phyloP scores from a whole-genome alignment of 345 rosid genomes.

The Gossypium ekmanianum region DNA sequence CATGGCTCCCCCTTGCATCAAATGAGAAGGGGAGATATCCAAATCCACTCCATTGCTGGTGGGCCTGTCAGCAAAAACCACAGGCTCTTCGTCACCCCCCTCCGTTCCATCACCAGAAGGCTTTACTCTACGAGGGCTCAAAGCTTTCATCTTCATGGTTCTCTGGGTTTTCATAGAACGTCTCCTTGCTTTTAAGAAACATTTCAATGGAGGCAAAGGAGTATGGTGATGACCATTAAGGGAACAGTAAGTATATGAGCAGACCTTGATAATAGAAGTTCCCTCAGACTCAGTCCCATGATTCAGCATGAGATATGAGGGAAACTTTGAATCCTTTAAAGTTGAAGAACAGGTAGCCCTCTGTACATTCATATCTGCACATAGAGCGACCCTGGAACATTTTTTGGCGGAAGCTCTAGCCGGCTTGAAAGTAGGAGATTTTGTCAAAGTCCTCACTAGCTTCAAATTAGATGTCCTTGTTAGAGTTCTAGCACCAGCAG shows the following conservation, averaged over 20 bases:
- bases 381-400: slow-evolving; percentile 42
- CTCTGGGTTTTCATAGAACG: slow-evolving; percentile 57
- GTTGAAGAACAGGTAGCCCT: slow-evolving; percentile 89
- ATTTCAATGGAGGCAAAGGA: slow-evolving; percentile 65
- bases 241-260: slow-evolving; percentile 82
- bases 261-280: slow-evolving; percentile 71
- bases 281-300: slow-evolving; percentile 65
- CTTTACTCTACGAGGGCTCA: slow-evolving; percentile 21
- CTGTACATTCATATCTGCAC: slow-evolving; percentile 41
- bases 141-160: slow-evolving; percentile 37
- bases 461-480: slow-evolving; percentile 50
- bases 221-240: slow-evolving; percentile 82
- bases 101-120: slow-evolving; percentile 14
- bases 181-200: slow-evolving; percentile 65
- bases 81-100: neutral
- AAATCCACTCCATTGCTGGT: slow-evolving; percentile 11
- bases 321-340: slow-evolving; percentile 78
- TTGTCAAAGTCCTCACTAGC: slow-evolving; percentile 33
- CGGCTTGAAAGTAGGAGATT: slow-evolving; percentile 64
- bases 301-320: slow-evolving; percentile 58
- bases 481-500: slow-evolving; percentile 14
- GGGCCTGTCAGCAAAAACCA: slow-evolving; percentile 24
- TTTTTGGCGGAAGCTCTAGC: slow-evolving; percentile 36
- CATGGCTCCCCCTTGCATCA: slow-evolving; percentile 18
- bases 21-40: slow-evolving; percentile 11